Evolutionary conservation across 1,284 basidiomycete species (phyloP).

Genomic region (Marasmius sp.): DNA sequence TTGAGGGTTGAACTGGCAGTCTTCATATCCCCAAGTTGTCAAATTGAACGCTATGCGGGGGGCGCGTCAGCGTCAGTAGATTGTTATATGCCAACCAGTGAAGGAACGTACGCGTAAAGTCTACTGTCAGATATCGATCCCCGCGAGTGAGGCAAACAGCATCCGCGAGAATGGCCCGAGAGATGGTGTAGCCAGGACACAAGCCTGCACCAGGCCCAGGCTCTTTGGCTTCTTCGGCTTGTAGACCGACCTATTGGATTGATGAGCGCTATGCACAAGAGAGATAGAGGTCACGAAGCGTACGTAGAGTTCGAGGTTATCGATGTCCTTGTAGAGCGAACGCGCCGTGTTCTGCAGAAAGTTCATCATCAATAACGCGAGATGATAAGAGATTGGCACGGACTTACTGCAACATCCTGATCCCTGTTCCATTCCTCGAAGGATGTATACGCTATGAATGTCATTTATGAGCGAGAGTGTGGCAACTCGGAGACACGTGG

Average conservation of each 20-base stretch:
- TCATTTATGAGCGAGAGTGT: background rate
- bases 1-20: slow-evolving; percentile 59
- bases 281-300: slow-evolving; percentile 14
- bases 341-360: slow-evolving; percentile 57
- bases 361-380: slow-evolving; percentile 6
- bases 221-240: slow-evolving; percentile 74
- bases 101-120: slow-evolving; percentile 59
- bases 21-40: slow-evolving; percentile 76
- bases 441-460: slow-evolving; percentile 47
- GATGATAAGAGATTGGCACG: background rate
- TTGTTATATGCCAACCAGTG: background rate
- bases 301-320: slow-evolving; percentile 76
- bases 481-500: background rate
- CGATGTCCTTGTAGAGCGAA: slow-evolving; percentile 70
- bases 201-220: slow-evolving; percentile 76
- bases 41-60: slow-evolving; percentile 56
- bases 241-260: slow-evolving; percentile 55
- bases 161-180: slow-evolving; percentile 81
- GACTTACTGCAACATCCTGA: slow-evolving; percentile 55
- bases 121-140: slow-evolving; percentile 79
- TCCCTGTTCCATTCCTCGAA: slow-evolving; percentile 84
- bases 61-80: slow-evolving; percentile 5
- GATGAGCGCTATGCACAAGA: background rate
- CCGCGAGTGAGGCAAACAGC: slow-evolving; percentile 74
- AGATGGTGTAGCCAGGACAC: slow-evolving; percentile 87